Conservation (phyloP, 2,329 filamentous ascomycete genomes). For the Fusarium sp. region DNA sequence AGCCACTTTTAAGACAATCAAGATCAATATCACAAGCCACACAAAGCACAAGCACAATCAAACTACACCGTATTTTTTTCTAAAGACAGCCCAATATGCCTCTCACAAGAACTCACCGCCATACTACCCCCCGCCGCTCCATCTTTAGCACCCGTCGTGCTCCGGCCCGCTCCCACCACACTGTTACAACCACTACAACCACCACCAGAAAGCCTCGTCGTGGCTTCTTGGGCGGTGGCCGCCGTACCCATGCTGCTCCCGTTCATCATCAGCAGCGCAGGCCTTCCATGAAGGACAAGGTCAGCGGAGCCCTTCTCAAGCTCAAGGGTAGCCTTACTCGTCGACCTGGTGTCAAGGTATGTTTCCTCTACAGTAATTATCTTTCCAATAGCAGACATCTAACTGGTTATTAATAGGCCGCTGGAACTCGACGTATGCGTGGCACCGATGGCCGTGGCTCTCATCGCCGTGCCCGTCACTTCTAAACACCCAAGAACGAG, state of each 20-base stretch:
- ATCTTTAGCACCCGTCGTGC: slow-evolving; percentile 42
- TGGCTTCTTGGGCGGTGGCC: slow-evolving; percentile 55
- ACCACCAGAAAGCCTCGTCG: slow-evolving; percentile 57
- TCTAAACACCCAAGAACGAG: slow-evolving; percentile 4
- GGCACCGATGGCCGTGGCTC: slow-evolving; percentile 77
- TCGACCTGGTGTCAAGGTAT: slow-evolving; percentile 77
- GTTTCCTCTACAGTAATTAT: slow-evolving; percentile 8
- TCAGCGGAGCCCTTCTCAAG: slow-evolving; percentile 80
- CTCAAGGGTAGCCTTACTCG: slow-evolving; percentile 77
- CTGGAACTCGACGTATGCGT: slow-evolving; percentile 78
- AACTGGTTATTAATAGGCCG: slow-evolving; percentile 62
- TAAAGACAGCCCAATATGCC: slow-evolving; percentile 46
- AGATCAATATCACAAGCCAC: background rate
- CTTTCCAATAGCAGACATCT: background rate
- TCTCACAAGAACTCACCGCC: slow-evolving; percentile 42
- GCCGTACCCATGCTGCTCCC: slow-evolving; percentile 51
- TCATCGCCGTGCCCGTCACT: slow-evolving; percentile 50
- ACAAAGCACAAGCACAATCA: slow-evolving; percentile 17
- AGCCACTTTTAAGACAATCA: background rate
- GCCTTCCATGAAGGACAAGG: slow-evolving; percentile 78
- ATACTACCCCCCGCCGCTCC: slow-evolving; percentile 44
- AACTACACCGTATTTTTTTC: background rate
- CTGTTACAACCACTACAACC: slow-evolving; percentile 53
- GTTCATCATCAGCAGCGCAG: slow-evolving; percentile 75
- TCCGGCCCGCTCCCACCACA: slow-evolving; percentile 41